Evolutionary conservation across 768 basidiomycete species (phyloP).

Genomic region (Daedaleopsis sinensis): DNA sequence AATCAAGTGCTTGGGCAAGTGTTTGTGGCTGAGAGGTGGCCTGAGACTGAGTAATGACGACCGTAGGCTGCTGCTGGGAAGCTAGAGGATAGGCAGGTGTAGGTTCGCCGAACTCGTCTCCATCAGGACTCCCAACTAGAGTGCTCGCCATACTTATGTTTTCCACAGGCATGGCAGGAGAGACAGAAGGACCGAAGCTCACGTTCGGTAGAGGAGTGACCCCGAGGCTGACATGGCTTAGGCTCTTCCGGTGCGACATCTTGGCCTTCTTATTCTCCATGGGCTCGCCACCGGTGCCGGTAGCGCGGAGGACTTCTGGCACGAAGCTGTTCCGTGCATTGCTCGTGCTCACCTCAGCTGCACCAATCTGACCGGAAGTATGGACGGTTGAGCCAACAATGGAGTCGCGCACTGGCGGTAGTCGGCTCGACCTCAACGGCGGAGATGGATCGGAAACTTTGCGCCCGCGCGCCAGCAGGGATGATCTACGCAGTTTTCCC

Average conservation of each 20-base stretch:
- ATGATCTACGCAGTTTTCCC: slow-evolving; percentile 9
- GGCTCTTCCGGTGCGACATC: slow-evolving; percentile 25
- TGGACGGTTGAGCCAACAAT: neutral
- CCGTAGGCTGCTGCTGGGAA: neutral
- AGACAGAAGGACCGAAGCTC: slow-evolving; percentile 24
- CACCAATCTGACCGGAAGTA: neutral
- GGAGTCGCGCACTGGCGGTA: slow-evolving; percentile 7
- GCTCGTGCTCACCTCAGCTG: neutral
- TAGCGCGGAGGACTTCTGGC: slow-evolving; percentile 9
- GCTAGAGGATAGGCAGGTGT: neutral
- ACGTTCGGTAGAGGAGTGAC: slow-evolving; percentile 30
- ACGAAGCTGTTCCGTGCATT: neutral
- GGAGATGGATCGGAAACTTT: slow-evolving; percentile 20
- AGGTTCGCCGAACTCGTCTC: slow-evolving; percentile 10
- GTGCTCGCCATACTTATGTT: slow-evolving; percentile 30
- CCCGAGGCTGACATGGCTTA: slow-evolving; percentile 31
- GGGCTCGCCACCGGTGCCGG: slow-evolving; percentile 6
- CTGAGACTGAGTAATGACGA: neutral
- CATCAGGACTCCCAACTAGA: slow-evolving; percentile 8
- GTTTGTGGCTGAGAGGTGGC: slow-evolving; percentile 1
- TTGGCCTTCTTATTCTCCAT: slow-evolving; percentile 6
- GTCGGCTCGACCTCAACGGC: neutral
- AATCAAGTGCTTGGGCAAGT: slow-evolving; percentile 10
- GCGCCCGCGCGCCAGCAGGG: slow-evolving; percentile 11
- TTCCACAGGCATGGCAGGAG: slow-evolving; percentile 14